Evolutionary conservation across 1,284 basidiomycete genomes (phyloP).

Genomic region (Gymnopus androsaceus): DNA sequence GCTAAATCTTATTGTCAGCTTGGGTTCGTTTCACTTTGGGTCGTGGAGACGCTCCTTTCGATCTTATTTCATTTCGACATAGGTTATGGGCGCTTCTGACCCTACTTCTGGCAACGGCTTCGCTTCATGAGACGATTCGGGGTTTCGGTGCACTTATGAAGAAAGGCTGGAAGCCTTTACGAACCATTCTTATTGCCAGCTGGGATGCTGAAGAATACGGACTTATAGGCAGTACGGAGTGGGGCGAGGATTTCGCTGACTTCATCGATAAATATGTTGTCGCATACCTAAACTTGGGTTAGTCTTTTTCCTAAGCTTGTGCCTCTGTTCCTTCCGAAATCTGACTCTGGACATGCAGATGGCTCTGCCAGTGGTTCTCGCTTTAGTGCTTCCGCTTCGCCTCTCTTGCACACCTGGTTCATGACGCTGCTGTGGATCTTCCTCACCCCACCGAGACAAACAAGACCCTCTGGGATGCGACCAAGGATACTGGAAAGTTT

Average conservation of each 20-base stretch:
- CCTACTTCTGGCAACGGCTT: slow-evolving; percentile 81
- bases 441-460: slow-evolving; percentile 47
- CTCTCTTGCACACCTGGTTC: slow-evolving; percentile 73
- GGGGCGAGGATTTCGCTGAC: slow-evolving; percentile 78
- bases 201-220: slow-evolving; percentile 88
- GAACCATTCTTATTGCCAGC: slow-evolving; percentile 76
- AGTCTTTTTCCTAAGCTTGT: slow-evolving; percentile 19
- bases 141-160: slow-evolving; percentile 68
- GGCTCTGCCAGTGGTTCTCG: slow-evolving; percentile 62
- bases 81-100: slow-evolving; percentile 71
- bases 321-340: slow-evolving; percentile 2
- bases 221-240: slow-evolving; percentile 79
- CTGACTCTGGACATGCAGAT: too few relatives aligned
- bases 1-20: too few relatives aligned
- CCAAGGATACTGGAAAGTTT: slow-evolving; percentile 39
- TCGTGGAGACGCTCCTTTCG: not conserved
- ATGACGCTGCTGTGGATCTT: slow-evolving; percentile 56
- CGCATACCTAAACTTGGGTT: slow-evolving; percentile 77
- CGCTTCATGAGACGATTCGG: slow-evolving; percentile 71
- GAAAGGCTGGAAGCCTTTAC: slow-evolving; percentile 78
- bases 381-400: slow-evolving; percentile 56
- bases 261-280: slow-evolving; percentile 73
- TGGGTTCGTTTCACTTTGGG: not conserved
- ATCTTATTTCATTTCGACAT: slow-evolving; percentile 21
- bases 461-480: slow-evolving; percentile 54